Percentiles rank a stretch among this genome's conserved stretches.
These are phyloP conservation scores for Cichorium intybus DNA, from an alignment of 140 eudicot genomes.

Conservation along the genomic window DNA sequence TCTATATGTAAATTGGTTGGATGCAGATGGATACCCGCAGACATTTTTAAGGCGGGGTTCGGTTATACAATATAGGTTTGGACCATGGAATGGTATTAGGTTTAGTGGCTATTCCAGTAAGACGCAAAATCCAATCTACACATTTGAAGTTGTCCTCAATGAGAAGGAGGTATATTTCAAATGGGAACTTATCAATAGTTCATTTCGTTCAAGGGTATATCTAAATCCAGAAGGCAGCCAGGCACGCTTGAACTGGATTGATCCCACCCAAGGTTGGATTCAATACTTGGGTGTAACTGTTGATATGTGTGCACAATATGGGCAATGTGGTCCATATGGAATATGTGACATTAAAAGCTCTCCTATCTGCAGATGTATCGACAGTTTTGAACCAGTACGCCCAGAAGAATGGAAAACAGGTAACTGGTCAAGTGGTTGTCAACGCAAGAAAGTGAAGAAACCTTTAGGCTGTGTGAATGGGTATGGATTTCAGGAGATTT, in stretches of 20 bases:
- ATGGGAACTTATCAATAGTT: neutral
- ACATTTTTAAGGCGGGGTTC: neutral
- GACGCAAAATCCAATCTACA: neutral
- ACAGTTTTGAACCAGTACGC: slow-evolving; percentile 5
- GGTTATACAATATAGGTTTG: neutral
- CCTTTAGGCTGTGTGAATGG: slow-evolving; percentile 19
- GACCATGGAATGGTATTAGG: slow-evolving; percentile 36
- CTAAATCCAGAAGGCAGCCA: neutral
- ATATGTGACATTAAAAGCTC: slow-evolving; percentile 6
- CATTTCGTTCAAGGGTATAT: neutral
- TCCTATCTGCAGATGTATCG: slow-evolving; percentile 21
- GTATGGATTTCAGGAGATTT: slow-evolving; percentile 27
- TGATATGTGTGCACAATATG: slow-evolving; percentile 10
- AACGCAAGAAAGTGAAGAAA: neutral
- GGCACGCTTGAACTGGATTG: slow-evolving; percentile 5
- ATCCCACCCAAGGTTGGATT: slow-evolving; percentile 13
- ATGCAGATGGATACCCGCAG: slow-evolving; percentile 31
- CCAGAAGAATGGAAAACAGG: slow-evolving; percentile 1
- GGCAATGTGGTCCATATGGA: slow-evolving; percentile 20
- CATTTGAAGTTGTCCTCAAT: slow-evolving; percentile 7
- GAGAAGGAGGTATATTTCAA: slow-evolving; percentile 17
- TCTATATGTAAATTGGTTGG: slow-evolving; percentile 7
- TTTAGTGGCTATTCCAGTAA: slow-evolving; percentile 17
- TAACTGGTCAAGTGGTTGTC: slow-evolving; percentile 30
- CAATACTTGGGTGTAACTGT: neutral